Base-by-base conservation (phyloP, 768 basidiomycete species). In the Tulasnella sp. region DNA sequence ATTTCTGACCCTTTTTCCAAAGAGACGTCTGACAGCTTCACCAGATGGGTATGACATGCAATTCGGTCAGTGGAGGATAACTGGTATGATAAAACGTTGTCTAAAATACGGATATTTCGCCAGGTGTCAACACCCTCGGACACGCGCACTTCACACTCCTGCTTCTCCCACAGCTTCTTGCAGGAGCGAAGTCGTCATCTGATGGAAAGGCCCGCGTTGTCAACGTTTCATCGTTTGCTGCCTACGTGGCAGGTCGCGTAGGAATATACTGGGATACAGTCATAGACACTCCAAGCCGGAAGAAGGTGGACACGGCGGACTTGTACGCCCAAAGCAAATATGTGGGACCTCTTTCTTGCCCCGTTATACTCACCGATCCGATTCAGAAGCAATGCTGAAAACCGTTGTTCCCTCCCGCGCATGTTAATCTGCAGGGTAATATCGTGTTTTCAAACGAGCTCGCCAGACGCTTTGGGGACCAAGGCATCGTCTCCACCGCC, bases 1-100 rank as follows among this genome's bases (percentile, higher is more conserved):
- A n/a, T 43, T 7, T 17, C 9, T 4, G 11, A 23, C 19, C 21
- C 4, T 10, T 3, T 27, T 56, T 13, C 15, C 34, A 34, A 5
- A 13, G 15, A n/a, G n/a, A n/a, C n/a, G n/a, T 17, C 17, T 23
- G 13, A 1, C 11, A 21, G 29, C 10, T 15, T 13, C n/a, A n/a
- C n/a, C n/a, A 53, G 55, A 56, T n/a, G 55, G 55, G 15, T 56
- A 56, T 24, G 55, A 56, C 42, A 34, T 56, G 21, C 55, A 56
- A 47, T 56, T 56, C 41, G 51, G 58, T 38, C n/a, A n/a, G n/a
- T n/a, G n/a, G 34, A 48, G 47, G 11, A 21, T n/a, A 7, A 5
- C 47, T 38, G 34, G 7, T 15, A 38, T 62, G 8, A 73, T 77
- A 24, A 78, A 78, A n/a, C 5, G 5, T 15, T 5, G 5, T 15